A percentile compares a stretch with the other conserved stretches of the same genome.
Evolutionary conservation across 2,329 filamentous ascomycete genomes (phyloP).

Genomic region (Eurotiales sp.): DNA sequence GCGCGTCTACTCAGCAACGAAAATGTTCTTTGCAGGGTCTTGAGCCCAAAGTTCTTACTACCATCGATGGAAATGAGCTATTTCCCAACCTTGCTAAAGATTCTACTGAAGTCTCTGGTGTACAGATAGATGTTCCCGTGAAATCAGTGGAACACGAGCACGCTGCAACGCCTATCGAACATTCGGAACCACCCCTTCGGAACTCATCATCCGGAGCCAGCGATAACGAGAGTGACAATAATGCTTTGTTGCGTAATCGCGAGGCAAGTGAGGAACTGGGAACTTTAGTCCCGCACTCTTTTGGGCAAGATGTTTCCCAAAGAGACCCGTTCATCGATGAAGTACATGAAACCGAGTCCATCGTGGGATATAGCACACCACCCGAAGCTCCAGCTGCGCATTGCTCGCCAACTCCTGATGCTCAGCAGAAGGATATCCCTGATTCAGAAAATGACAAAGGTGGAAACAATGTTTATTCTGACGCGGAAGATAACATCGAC

Average conservation of each 20-base stretch:
- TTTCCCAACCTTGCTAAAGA: background rate
- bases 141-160: conserved; percentile 25
- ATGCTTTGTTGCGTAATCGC: conserved; percentile 16
- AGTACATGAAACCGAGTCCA: background rate
- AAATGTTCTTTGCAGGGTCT: conserved; percentile 1
- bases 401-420: too few species aligned
- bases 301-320: background rate
- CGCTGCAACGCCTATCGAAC: conserved; percentile 14
- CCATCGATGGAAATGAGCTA: conserved; percentile 19
- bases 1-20: background rate
- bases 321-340: background rate
- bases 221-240: background rate
- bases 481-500: background rate
- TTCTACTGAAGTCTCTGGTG: background rate
- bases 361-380: too few species aligned
- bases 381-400: too few species aligned
- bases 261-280: conserved; percentile 27
- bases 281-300: conserved; percentile 17
- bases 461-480: too few species aligned
- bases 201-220: background rate
- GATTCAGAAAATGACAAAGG: background rate
- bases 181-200: background rate
- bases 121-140: conserved; percentile 16
- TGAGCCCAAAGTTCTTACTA: conserved; percentile 15
- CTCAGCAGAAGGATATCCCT: too few species aligned